Base-by-base conservation (phyloP, 2,329 filamentous ascomycete genomes). In the Penicillium sp. region DNA sequence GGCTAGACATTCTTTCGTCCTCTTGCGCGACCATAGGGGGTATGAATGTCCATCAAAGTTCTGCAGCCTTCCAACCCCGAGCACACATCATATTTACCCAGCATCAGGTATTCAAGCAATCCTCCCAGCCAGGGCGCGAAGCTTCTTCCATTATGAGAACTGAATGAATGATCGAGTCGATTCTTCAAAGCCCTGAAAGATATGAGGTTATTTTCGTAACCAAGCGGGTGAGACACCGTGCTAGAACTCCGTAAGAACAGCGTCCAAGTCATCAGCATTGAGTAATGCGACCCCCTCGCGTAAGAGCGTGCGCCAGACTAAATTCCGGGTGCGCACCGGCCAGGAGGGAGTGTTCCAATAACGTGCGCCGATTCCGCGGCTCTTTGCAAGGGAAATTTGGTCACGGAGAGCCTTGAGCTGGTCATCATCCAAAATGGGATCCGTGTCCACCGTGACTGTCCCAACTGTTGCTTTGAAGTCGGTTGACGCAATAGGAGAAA, bases 291-390 rank as follows among this genome's bases (percentile, higher is more conserved):
- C 79, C 0, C 80, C 81, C 49, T 78, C 78, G 43, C 76, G 70
- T 54, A 76, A 71, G 51, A 85, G 62, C 4, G 70, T 73, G 53
- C 74, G 68, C 82, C 83, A 85, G 4, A 83, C 66, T 8, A 71
- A 67, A 60, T 84, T 80, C 25, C 82, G 67, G 24, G 74, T 77
- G n/a, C 76, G 73, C 27, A 84, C 66, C 0, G 81, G 81, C 70
- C 75, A 85, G 2, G 68, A 69, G 0, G 83, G 83, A 52, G 78
- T 76, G 45, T 81, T 78, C 82, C 81, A 85, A 58, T 85, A 85
- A 47, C 83, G 66, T 1, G 76, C 76, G 47, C 67, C 69, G 49
- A 86, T 82, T 0, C 81, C 82, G 58, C 74, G 79, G 11, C 64
- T 68, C 54, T 78, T 76, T 4, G 82, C 83, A 0, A 61, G 60